Conservation (phyloP, 768 basidiomycete species). For the Rhizopogon rudus region DNA sequence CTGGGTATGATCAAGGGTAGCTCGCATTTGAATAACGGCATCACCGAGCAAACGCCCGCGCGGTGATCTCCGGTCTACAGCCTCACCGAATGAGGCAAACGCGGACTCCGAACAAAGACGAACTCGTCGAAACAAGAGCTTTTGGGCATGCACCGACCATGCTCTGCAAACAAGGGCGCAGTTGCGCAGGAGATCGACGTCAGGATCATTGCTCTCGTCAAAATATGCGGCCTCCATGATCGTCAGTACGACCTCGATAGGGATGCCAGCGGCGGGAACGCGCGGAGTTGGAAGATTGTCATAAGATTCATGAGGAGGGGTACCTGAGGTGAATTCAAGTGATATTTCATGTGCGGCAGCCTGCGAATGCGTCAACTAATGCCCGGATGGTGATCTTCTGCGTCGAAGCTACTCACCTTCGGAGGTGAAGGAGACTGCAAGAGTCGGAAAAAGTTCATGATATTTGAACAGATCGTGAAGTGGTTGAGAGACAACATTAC, state of each 20-base stretch:
- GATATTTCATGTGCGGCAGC: slow-evolving; percentile 32
- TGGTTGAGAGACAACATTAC: slow-evolving; percentile 7
- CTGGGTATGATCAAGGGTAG: slow-evolving; percentile 65
- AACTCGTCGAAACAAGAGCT: slow-evolving; percentile 56
- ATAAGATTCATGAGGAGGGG: slow-evolving; percentile 17
- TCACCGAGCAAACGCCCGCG: slow-evolving; percentile 49
- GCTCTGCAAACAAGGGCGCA: slow-evolving; percentile 62
- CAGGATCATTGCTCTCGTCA: slow-evolving; percentile 29
- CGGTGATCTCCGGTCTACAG: slow-evolving; percentile 41
- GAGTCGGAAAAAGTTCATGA: slow-evolving; percentile 23
- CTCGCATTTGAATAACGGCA: slow-evolving; percentile 48
- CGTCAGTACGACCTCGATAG: slow-evolving; percentile 57
- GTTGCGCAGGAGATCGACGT: slow-evolving; percentile 40
- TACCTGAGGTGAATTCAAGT: slow-evolving; percentile 31
- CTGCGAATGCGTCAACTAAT: slow-evolving; percentile 15
- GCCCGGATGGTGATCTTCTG: neutral
- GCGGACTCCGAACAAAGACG: slow-evolving; percentile 48
- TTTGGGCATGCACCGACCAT: slow-evolving; percentile 64
- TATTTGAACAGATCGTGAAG: slow-evolving; percentile 16
- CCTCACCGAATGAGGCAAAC: slow-evolving; percentile 47
- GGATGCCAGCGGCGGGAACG: slow-evolving; percentile 34
- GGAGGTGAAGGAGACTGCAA: slow-evolving; percentile 16
- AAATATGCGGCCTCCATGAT: slow-evolving; percentile 57
- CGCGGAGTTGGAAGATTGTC: slow-evolving; percentile 12
- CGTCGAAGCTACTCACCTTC: slow-evolving; percentile 15